phyloP scores from a whole-genome alignment of 768 basidiomycete genomes.

The Boletus fagicola region DNA sequence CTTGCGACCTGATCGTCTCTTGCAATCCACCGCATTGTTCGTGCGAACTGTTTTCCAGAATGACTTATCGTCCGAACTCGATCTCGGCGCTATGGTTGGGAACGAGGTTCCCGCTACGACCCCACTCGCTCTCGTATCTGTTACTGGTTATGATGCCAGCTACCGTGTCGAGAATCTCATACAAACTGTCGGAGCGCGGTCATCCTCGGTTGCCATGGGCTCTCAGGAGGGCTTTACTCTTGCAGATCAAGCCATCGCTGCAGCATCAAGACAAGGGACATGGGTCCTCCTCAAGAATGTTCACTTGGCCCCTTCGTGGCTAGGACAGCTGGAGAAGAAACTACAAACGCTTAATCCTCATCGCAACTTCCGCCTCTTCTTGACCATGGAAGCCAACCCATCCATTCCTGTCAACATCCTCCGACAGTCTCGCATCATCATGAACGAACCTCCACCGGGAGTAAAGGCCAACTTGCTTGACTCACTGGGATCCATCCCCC shows the following conservation, averaged over 20 bases:
- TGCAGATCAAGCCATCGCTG: constrained; percentile 93
- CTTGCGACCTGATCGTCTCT: constrained; percentile 86
- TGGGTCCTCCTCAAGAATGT: constrained; percentile 99
- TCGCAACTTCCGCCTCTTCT: constrained; percentile 91
- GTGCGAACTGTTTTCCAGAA: constrained; percentile 74
- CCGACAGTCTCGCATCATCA: constrained; percentile 91
- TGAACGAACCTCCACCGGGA: constrained; percentile 98
- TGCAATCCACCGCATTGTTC: constrained; percentile 78
- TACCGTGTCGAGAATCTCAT: constrained; percentile 90
- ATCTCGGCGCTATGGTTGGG: constrained; percentile 72
- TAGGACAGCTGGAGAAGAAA: constrained; percentile 94
- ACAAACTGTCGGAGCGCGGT: constrained; percentile 70
- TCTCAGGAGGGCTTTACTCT: constrained; percentile 96
- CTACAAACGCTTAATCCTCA: constrained; percentile 88
- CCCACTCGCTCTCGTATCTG: constrained; percentile 87
- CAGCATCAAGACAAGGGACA: constrained; percentile 87
- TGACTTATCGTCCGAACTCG: constrained; percentile 77
- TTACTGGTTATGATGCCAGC: constrained; percentile 97
- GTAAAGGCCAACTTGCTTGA: constrained; percentile 95
- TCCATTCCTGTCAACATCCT: constrained; percentile 95
- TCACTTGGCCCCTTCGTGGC: constrained; percentile 93
- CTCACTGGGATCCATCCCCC: constrained; percentile 71
- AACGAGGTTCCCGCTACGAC: constrained; percentile 79
- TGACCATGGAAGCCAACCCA: constrained; percentile 97
- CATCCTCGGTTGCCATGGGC: constrained; percentile 94